Percentiles rank a stretch among this genome's conserved stretches.
Conservation (phyloP, 805 yeast genomes). For the Teunomyces aglyptinius region DNA sequence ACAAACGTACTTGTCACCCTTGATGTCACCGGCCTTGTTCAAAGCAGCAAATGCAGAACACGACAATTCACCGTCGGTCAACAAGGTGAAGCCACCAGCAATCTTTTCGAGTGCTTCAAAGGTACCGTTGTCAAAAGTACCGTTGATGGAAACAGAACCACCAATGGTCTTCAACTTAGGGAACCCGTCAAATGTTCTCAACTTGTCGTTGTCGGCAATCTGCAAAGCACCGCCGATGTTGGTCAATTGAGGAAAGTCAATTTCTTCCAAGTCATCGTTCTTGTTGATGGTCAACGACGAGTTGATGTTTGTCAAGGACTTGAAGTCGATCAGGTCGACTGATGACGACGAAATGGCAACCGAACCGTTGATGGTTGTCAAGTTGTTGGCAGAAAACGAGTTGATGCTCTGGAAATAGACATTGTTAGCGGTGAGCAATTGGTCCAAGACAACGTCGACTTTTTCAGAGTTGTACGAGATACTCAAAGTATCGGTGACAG, state of each 20-base stretch:
- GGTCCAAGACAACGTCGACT: conserved; percentile 66
- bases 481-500: conserved; percentile 71
- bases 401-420: conserved; percentile 79
- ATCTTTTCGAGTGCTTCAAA: conserved; percentile 73
- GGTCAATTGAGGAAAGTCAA: conserved; percentile 69
- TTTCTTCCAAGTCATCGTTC: conserved; percentile 67
- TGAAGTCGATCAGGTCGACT: conserved; percentile 53
- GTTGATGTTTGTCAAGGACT: conserved; percentile 64
- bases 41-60: conserved; percentile 74
- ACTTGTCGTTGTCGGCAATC: conserved; percentile 78
- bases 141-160: conserved; percentile 83
- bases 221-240: conserved; percentile 91
- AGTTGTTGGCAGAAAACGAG: conserved; percentile 65
- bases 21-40: conserved; percentile 76
- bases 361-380: conserved; percentile 75
- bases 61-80: conserved; percentile 66
- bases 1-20: conserved; percentile 85
- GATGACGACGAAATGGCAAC: conserved; percentile 76
- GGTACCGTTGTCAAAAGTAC: conserved; percentile 78
- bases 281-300: conserved; percentile 73
- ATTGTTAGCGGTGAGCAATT: conserved; percentile 83
- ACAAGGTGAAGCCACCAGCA: conserved; percentile 87
- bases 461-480: conserved; percentile 83
- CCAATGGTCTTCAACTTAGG: conserved; percentile 68
- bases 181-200: conserved; percentile 69